A percentile compares a stretch with the other conserved stretches of the same genome.
These are phyloP conservation scores for Penstemon newberryi DNA, from an alignment of 257 asterid species.

Conservation along the genomic window DNA sequence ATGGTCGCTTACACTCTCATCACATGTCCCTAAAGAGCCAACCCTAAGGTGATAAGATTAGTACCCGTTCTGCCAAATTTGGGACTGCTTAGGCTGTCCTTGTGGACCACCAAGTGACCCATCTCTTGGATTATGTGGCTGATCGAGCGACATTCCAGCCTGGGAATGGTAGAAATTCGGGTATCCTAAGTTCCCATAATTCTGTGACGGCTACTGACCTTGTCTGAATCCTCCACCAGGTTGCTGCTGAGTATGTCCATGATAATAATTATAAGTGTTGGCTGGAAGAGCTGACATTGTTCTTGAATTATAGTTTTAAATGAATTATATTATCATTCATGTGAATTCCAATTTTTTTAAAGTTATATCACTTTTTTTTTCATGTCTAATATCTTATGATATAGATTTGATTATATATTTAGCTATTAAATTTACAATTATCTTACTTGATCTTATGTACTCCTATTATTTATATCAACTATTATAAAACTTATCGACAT, in stretches of 20 bases:
- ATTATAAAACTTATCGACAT: too few species aligned
- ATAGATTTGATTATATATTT: too few species aligned
- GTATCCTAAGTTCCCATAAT: slow-evolving; percentile 64
- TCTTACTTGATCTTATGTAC: too few species aligned
- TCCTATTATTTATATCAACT: too few species aligned
- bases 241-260: slow-evolving; percentile 81
- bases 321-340: too few species aligned
- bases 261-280: slow-evolving; percentile 65
- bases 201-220: slow-evolving; percentile 83
- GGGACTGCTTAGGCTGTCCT: slow-evolving; percentile 80
- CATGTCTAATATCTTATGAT: too few species aligned
- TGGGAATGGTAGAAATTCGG: slow-evolving; percentile 79
- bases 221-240: slow-evolving; percentile 74
- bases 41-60: slow-evolving; percentile 34
- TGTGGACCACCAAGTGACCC: slow-evolving; percentile 58
- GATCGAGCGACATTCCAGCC: slow-evolving; percentile 57
- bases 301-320: slow-evolving; percentile 46
- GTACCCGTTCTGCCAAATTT: slow-evolving; percentile 81
- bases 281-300: slow-evolving; percentile 71
- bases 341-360: too few species aligned
- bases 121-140: slow-evolving; percentile 68
- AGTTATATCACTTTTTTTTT: too few species aligned
- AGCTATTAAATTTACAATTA: too few species aligned
- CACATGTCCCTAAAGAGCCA: slow-evolving; percentile 1
- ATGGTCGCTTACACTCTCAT: not conserved